Percentiles rank a stretch among this genome's conserved stretches.
Evolutionary conservation across 306 rosid species (phyloP).

Genomic region (Trichosanthes truncata): DNA sequence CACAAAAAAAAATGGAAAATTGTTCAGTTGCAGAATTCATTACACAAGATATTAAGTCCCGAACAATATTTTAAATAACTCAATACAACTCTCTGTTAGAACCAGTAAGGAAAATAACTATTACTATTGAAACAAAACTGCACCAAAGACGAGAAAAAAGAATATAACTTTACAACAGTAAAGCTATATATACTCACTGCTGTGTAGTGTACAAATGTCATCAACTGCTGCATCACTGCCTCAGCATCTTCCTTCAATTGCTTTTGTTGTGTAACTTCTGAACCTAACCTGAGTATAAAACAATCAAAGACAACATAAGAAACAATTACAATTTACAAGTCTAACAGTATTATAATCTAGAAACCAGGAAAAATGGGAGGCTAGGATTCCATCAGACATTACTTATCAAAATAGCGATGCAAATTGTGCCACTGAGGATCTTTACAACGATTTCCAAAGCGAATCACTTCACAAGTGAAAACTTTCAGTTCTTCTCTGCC

Average conservation of each 20-base stretch:
- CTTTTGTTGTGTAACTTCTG: slow-evolving; percentile 63
- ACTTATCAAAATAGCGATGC: slow-evolving; percentile 93
- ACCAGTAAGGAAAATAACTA: background rate
- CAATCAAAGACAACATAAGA: slow-evolving; percentile 18
- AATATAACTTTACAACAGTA: slow-evolving; percentile 8
- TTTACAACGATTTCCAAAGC: slow-evolving; percentile 97
- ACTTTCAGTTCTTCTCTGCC: slow-evolving; percentile 91
- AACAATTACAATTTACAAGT: slow-evolving; percentile 15
- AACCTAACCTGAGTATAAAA: slow-evolving; percentile 51
- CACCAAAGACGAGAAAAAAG: background rate
- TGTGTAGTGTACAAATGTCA: slow-evolving; percentile 76
- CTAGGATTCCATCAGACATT: slow-evolving; percentile 20
- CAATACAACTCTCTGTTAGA: background rate
- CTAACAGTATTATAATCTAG: slow-evolving; percentile 6
- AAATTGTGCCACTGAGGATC: slow-evolving; percentile 99
- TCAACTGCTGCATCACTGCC: slow-evolving; percentile 70
- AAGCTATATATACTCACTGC: slow-evolving; percentile 56
- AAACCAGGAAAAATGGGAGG: slow-evolving; percentile 11
- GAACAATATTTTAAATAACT: background rate
- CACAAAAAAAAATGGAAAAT: background rate
- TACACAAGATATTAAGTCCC: background rate
- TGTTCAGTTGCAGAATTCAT: background rate
- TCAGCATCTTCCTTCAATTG: slow-evolving; percentile 89
- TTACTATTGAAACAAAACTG: background rate
- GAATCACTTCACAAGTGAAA: slow-evolving; percentile 91